Conservation (phyloP, 2,329 filamentous ascomycete species). For the Claviceps sp. region DNA sequence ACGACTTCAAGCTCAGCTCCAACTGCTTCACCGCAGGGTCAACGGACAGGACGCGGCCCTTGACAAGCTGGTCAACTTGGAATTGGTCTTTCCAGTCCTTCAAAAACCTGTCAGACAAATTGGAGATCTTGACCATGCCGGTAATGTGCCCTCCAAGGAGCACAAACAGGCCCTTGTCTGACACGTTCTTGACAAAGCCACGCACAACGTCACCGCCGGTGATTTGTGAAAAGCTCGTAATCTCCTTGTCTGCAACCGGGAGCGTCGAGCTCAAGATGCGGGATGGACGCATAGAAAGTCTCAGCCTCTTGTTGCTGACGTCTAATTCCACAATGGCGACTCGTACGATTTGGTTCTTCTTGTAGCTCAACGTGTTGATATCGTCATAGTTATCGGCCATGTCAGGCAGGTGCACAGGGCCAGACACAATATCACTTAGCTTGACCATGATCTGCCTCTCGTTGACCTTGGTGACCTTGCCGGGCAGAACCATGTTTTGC, state of each 20-base stretch:
- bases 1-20: slow-evolving; percentile 78
- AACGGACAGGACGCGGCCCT: slow-evolving; percentile 65
- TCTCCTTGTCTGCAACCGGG: slow-evolving; percentile 66
- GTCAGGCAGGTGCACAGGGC: slow-evolving; percentile 69
- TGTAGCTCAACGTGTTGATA: slow-evolving; percentile 60
- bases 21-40: slow-evolving; percentile 57
- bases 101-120: slow-evolving; percentile 79
- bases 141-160: slow-evolving; percentile 68
- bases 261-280: slow-evolving; percentile 79
- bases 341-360: slow-evolving; percentile 74
- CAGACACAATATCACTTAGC: slow-evolving; percentile 66
- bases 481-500: slow-evolving; percentile 68
- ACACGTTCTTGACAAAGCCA: slow-evolving; percentile 83
- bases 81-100: slow-evolving; percentile 94
- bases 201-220: slow-evolving; percentile 67
- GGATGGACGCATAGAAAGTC: slow-evolving; percentile 72
- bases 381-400: slow-evolving; percentile 76
- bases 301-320: slow-evolving; percentile 67
- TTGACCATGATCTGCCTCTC: slow-evolving; percentile 78
- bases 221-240: slow-evolving; percentile 57
- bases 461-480: slow-evolving; percentile 70
- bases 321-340: slow-evolving; percentile 79
- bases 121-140: slow-evolving; percentile 71
- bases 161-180: slow-evolving; percentile 82
- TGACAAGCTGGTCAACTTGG: slow-evolving; percentile 79